Evolutionary conservation across 2,329 filamentous ascomycete species (phyloP), one percentile per base, ranked within the genome.

Genomic region (Tolypocladium ovalisporum): DNA sequence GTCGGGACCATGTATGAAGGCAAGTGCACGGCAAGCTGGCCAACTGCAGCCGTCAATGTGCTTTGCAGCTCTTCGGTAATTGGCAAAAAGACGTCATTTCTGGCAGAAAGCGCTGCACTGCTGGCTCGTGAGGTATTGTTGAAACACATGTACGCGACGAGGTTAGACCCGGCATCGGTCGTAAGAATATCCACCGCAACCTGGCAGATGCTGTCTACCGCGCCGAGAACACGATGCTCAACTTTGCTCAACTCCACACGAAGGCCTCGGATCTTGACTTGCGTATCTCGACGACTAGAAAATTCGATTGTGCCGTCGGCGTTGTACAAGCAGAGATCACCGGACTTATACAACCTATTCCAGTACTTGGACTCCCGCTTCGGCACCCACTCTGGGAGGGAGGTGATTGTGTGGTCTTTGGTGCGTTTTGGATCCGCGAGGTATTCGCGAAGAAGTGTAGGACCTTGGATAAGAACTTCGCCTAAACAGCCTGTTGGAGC

Each of bases 221-320:
- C 8, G n/a, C n/a, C n/a, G n/a, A n/a, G n/a, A n/a, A 62, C 54
- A 1, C 24, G 27, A 36, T 61, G 35, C 47, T 63, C 62, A 13
- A 63, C 52, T 36, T 63, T 59, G 24, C 59, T 56, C 24, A 60
- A 47, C 52, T 64, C 62, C 22, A 65, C 55, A 13, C 63, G 59
- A 13, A 57, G 54, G 4, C 63, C 63, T 24, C 63, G 53, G 3
- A 64, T 61, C 51, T 66, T 65, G 44, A 65, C 58, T n/a, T 55
- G 54, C 1, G 54, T 49, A 7, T 39, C 54, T 15, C 51, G 49
- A 15, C 54, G 54, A 19, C 47, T 61, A 54, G 1, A 49, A 56
- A 42, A 63, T 34, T 63, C 58, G 5, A 65, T 53, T 2, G 56
- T 58, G 5, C 63, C 63, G 34, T 57, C 55, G 1, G 60, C 44